Base-by-base conservation (phyloP, 768 basidiomycete species). In the Neoboletus brunneissimus region DNA sequence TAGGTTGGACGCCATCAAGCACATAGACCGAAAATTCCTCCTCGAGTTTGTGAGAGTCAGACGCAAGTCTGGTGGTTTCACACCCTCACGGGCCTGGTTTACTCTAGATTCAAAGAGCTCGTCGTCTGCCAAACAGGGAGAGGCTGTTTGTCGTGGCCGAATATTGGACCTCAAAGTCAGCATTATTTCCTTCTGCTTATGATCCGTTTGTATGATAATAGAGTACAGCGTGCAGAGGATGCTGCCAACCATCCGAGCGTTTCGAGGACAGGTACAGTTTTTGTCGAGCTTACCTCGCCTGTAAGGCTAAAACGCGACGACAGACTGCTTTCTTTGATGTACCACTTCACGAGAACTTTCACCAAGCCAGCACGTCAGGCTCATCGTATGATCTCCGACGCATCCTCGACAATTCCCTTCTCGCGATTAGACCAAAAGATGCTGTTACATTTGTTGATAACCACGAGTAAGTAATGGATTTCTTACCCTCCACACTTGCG, bases 391-490 rank as follows among this genome's bases (percentile, higher is more conserved):
- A 96, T 72, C 78, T 98, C 45, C 76, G 92, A 57, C 81, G 68
- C 32, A 86, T 98, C 57, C 75, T 94, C 40, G 76, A 87, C 50
- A 77, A 80, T 45, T 88, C 89, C 1, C 70, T 98, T 12, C 79
- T 91, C 18, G 77, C 86, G 54, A 65, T 74, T 4, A 80, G 83
- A 57, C 93, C 94, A 3, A 75, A 79, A 27, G 90, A 94, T 66
- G 89, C 94, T 5, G 91, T 97, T 6, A 93, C 91, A 0, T 93
- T 93, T 64, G 91, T 93, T 8, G 91, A 94, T 64, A 94, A 93
- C 69, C 91, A 94, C 61, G 91, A 94, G 91, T 91, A 59, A 72
- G 87, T 73, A 11, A 37, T 50, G 2, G 12, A 1, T 32, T 16
- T 27, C 25, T 7, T 52, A 37, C 37, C 52, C 12, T 42, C 8